A percentile compares a stretch with the other conserved stretches of the same genome.
Conservation (phyloP, 129 eudicot genomes). For the Pseudognaphalium luteoalbum region DNA sequence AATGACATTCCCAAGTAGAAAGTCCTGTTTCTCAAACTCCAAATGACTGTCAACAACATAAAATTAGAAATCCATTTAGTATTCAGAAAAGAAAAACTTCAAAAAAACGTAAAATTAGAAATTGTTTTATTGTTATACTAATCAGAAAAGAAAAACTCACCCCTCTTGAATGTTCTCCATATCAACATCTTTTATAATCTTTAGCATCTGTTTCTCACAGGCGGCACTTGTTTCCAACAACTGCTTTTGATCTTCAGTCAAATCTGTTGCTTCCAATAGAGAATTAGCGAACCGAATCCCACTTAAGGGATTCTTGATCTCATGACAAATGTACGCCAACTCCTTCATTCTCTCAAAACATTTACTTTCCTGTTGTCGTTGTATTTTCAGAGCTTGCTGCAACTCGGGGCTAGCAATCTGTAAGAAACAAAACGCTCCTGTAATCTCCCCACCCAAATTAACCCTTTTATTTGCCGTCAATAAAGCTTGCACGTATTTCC, state of each 20-base stretch:
- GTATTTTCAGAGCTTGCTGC: constrained; percentile 69
- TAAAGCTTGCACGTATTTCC: constrained; percentile 80
- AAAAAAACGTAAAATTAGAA: constrained; percentile 25
- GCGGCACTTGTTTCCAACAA: constrained; percentile 70
- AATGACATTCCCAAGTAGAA: constrained; percentile 71
- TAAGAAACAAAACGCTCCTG: constrained; percentile 90
- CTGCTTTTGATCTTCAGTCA: constrained; percentile 81
- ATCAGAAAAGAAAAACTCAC: constrained; percentile 41
- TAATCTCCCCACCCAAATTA: constrained; percentile 59
- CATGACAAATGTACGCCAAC: constrained; percentile 79
- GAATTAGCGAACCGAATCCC: constrained; percentile 84
- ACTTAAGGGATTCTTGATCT: constrained; percentile 72
- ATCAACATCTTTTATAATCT: constrained; percentile 79
- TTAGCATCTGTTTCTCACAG: constrained; percentile 82
- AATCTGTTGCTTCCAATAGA: constrained; percentile 61
- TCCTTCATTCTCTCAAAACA: constrained; percentile 75
- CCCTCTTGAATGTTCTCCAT: constrained; percentile 75
- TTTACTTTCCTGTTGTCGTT: constrained; percentile 63
- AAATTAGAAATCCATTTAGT: constrained; percentile 22
- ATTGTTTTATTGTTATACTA: constrained; percentile 4
- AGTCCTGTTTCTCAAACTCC: constrained; percentile 83
- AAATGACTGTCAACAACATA: constrained; percentile 43
- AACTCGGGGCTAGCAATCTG: constrained; percentile 87
- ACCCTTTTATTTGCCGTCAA: constrained; percentile 88
- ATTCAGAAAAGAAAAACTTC: constrained; percentile 22